Conservation (phyloP, 1,284 basidiomycete species). For the Leccinum pachyderme region DNA sequence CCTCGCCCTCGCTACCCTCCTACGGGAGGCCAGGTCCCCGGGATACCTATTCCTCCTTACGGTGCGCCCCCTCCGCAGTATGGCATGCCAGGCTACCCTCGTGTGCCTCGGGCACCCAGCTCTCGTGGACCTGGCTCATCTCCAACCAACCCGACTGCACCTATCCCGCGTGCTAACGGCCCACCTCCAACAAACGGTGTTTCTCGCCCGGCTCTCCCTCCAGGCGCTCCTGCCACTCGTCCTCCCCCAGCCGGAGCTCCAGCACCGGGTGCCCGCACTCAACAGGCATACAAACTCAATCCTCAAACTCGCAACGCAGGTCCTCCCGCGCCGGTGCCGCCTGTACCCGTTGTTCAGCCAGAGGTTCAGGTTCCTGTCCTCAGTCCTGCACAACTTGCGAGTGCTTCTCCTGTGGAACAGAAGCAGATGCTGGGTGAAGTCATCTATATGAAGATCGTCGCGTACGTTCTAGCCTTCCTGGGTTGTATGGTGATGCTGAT, state of each 20-base stretch:
- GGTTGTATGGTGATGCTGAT: conserved; percentile 32
- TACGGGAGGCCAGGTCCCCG: conserved; percentile 64
- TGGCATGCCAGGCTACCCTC: conserved; percentile 62
- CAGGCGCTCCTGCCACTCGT: conserved; percentile 23
- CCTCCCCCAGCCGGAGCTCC: conserved; percentile 45
- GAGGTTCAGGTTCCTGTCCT: conserved; percentile 49
- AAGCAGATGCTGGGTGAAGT: conserved; percentile 97
- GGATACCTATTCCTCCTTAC: conserved; percentile 76
- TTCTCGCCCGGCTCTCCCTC: conserved; percentile 39
- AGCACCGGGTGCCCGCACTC: conserved; percentile 38
- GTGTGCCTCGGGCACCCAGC: conserved; percentile 50
- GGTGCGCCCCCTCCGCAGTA: conserved; percentile 32
- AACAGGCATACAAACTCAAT: conserved; percentile 40
- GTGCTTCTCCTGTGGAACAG: conserved; percentile 82
- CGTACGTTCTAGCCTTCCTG: conserved; percentile 48
- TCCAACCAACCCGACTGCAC: conserved; percentile 58
- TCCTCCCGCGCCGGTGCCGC: conserved; percentile 36
- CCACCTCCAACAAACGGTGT: conserved; percentile 49
- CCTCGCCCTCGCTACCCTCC: conserved; percentile 83
- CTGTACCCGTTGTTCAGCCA: conserved; percentile 39
- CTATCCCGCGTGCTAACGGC: conserved; percentile 56
- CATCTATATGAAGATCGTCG: conserved; percentile 84
- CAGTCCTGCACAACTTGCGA: conserved; percentile 62
- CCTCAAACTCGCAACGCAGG: conserved; percentile 40
- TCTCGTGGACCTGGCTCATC: conserved; percentile 58